Evolutionary conservation across 148 eudicot species (phyloP).

Genomic region (Rhododendron mucronatum): DNA sequence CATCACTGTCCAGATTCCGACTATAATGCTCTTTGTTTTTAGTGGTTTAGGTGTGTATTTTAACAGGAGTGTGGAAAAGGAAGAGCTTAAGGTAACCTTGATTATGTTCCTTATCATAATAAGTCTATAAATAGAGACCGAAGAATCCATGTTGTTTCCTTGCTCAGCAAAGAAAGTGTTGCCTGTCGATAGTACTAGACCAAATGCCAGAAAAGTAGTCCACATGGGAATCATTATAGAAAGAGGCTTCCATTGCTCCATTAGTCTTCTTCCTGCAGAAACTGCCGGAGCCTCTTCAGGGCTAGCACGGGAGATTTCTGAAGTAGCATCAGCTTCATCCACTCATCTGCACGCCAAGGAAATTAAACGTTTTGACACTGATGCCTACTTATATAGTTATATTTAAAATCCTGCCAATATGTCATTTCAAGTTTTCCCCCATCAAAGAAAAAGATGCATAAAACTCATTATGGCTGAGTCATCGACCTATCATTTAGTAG

Average conservation of each 20-base stretch:
- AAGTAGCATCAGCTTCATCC: background rate
- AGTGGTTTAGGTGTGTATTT: no score
- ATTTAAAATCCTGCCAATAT: no score
- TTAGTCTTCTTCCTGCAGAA: background rate
- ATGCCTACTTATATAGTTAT: no score
- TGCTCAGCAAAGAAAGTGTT: background rate
- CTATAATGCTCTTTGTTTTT: background rate
- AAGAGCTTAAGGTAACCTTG: no score
- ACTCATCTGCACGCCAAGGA: background rate
- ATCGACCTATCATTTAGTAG: no score
- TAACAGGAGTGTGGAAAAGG: background rate
- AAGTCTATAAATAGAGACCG: no score
- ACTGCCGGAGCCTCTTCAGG: background rate
- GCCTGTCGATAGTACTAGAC: background rate
- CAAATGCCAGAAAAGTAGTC: background rate
- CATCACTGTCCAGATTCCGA: background rate
- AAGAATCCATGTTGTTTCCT: background rate
- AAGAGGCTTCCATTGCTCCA: background rate
- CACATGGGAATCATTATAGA: background rate
- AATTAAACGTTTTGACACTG: background rate
- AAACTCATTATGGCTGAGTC: no score
- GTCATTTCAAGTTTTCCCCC: no score
- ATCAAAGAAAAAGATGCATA: no score
- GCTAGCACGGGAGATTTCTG: background rate
- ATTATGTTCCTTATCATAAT: rapidly evolving